Base-by-base conservation (phyloP, 805 yeast genomes). In the Sugiyamaella marilandica region DNA sequence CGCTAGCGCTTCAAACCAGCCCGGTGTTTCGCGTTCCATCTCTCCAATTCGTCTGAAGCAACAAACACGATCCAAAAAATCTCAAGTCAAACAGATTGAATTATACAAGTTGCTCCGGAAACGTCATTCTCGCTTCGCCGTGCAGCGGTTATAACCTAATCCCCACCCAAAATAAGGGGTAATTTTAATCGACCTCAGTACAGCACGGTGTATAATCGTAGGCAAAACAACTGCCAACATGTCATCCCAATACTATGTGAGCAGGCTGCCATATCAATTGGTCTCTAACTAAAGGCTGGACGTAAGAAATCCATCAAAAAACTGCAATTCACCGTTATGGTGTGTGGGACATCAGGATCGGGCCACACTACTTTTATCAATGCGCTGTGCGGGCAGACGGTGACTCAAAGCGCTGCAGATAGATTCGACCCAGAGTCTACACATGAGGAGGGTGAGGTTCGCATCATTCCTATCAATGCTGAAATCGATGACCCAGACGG, bases 301-400 rank as follows among this genome's bases (percentile, higher is more conserved):
- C 35, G 47, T n/a, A 45, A 45, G 24, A 31, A 32, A 11, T 31
- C 47, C 19, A 10, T 78, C 61, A 84, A 79, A 62, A 87, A 84
- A 8, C 71, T 81, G 55, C 80, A 79, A 56, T 80, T 87, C 62
- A 80, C 86, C 16, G 67, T 87, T 53, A 76, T 87, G 77, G 80
- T 85, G 14, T 78, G 81, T 49, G 95, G 95, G 2, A 81, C 81
- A 54, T 77, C 81, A 64, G 91, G 91, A 2, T 75, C 84, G 5
- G 95, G 95, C 2, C 83, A 86, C 62, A 77, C 85, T 29, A 79
- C 91, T 1, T 86, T 87, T 64, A 70, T 87, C 65, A 84, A 84
- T 68, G 78, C 85, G 50, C 71, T 87, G 54, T 78, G 86, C 65
- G 76, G 76, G 52, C 73, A 76, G 54, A 69, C 70, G 36, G 80